Conservation (phyloP, 2,329 filamentous ascomycete genomes). For the Rutstroemia sydowiana region DNA sequence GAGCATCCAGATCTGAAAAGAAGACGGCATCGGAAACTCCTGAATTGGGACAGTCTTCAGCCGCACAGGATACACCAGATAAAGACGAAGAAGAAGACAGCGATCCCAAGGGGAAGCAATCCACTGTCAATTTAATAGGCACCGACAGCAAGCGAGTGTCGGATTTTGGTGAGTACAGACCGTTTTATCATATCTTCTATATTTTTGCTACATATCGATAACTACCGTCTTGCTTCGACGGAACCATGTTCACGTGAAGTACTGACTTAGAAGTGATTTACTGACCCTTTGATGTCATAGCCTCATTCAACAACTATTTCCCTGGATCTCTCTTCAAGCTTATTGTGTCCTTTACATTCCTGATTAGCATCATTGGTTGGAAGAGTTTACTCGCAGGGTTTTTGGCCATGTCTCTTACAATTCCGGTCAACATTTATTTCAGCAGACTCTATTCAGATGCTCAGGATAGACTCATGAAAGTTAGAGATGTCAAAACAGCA, state of each 20-base stretch:
- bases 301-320: slow-evolving; percentile 58
- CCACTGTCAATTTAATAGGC: slow-evolving; percentile 71
- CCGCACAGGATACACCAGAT: slow-evolving; percentile 27
- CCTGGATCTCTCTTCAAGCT: slow-evolving; percentile 56
- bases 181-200: too few species aligned
- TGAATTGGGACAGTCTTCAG: slow-evolving; percentile 19
- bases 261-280: too few species aligned
- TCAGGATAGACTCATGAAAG: slow-evolving; percentile 66
- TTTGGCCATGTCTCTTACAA: slow-evolving; percentile 52
- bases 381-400: slow-evolving; percentile 59
- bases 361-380: slow-evolving; percentile 67
- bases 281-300: too few species aligned
- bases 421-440: slow-evolving; percentile 61
- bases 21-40: slow-evolving; percentile 23
- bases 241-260: too few species aligned
- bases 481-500: slow-evolving; percentile 66
- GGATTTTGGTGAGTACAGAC: slow-evolving; percentile 46
- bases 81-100: slow-evolving; percentile 35
- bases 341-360: slow-evolving; percentile 56
- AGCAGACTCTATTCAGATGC: slow-evolving; percentile 57
- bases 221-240: too few species aligned
- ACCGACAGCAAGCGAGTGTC: slow-evolving; percentile 64
- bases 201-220: too few species aligned
- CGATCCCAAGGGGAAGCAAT: slow-evolving; percentile 57
- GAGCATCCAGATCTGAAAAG: slow-evolving; percentile 41